phyloP scores from a whole-genome alignment of 2,329 filamentous ascomycete species.

The Trichoderma oligosporum region DNA sequence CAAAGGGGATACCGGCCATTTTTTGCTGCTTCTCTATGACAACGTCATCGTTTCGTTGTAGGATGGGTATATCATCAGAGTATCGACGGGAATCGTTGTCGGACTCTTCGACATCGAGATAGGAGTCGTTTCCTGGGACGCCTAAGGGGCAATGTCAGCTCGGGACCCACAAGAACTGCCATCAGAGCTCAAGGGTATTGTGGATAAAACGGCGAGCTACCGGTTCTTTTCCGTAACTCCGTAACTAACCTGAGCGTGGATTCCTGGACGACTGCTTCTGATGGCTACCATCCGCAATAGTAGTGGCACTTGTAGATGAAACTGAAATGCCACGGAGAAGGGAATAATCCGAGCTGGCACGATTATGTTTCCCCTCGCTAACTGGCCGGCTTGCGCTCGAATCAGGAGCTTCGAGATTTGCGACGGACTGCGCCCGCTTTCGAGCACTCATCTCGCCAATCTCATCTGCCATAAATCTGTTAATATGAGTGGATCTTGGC shows the following conservation, averaged over 20 bases:
- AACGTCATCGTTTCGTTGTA: slow-evolving; percentile 63
- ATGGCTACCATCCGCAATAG: slow-evolving; percentile 37
- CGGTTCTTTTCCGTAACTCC: background rate
- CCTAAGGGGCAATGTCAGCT: slow-evolving; percentile 49
- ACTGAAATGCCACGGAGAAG: slow-evolving; percentile 52
- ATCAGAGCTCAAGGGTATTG: slow-evolving; percentile 5
- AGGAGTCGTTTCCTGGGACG: slow-evolving; percentile 51
- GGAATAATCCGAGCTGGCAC: slow-evolving; percentile 68
- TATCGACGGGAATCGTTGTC: slow-evolving; percentile 63
- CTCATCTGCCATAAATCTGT: slow-evolving; percentile 33
- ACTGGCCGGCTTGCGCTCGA: slow-evolving; percentile 48
- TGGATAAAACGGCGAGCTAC: slow-evolving; percentile 8
- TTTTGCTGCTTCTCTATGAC: slow-evolving; percentile 50
- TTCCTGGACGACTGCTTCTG: slow-evolving; percentile 33
- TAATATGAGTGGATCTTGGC: background rate
- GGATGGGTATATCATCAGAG: slow-evolving; percentile 63
- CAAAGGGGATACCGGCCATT: slow-evolving; percentile 53
- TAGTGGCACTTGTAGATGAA: slow-evolving; percentile 46
- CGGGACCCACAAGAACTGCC: slow-evolving; percentile 15
- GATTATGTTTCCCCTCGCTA: slow-evolving; percentile 63
- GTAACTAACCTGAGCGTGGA: slow-evolving; percentile 29
- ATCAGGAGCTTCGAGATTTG: slow-evolving; percentile 57
- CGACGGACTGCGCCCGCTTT: slow-evolving; percentile 58
- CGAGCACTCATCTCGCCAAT: slow-evolving; percentile 42
- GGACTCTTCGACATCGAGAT: slow-evolving; percentile 67